These are phyloP conservation scores for Discostella pseudostelligera DNA, from an alignment of 108 stramenopile genomes.

Conservation along the genomic window DNA sequence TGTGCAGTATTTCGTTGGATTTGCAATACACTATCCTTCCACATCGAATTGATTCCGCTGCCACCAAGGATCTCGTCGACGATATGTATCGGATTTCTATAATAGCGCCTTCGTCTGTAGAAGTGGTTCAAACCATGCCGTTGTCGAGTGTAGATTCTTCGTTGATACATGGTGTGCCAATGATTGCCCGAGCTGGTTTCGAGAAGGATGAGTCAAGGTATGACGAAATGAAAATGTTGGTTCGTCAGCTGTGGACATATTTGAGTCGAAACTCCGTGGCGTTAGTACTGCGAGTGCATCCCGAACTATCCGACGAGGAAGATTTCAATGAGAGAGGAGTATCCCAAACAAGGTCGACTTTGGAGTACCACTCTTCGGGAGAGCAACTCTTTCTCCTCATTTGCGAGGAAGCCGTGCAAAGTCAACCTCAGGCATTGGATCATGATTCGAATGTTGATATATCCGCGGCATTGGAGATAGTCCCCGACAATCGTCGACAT, in stretches of 20 bases:
- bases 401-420: constrained; percentile 36
- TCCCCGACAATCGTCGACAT: constrained; percentile 22
- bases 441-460: constrained; percentile 11
- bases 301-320: not conserved
- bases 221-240: constrained; percentile 50
- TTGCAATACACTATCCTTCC: constrained; percentile 35
- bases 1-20: constrained; percentile 42
- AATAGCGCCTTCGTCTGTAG: constrained; percentile 26
- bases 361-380: not conserved
- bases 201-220: constrained; percentile 38
- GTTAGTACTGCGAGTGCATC: constrained; percentile 32
- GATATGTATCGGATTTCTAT: constrained; percentile 34
- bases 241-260: constrained; percentile 43
- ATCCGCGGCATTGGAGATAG: constrained; percentile 15
- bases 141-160: constrained; percentile 38
- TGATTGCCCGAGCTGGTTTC: constrained; percentile 38
- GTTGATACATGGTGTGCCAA: constrained; percentile 46
- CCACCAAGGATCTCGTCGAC: constrained; percentile 27
- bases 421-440: constrained; percentile 11
- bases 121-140: constrained; percentile 46
- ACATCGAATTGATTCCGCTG: constrained; percentile 29
- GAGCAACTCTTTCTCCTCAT: constrained; percentile 40
- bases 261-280: constrained; percentile 35
- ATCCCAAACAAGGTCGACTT: not conserved
- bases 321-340: not conserved